Evolutionary conservation across 2,329 filamentous ascomycete species (phyloP).

Genomic region (Podosphaera fusca): DNA sequence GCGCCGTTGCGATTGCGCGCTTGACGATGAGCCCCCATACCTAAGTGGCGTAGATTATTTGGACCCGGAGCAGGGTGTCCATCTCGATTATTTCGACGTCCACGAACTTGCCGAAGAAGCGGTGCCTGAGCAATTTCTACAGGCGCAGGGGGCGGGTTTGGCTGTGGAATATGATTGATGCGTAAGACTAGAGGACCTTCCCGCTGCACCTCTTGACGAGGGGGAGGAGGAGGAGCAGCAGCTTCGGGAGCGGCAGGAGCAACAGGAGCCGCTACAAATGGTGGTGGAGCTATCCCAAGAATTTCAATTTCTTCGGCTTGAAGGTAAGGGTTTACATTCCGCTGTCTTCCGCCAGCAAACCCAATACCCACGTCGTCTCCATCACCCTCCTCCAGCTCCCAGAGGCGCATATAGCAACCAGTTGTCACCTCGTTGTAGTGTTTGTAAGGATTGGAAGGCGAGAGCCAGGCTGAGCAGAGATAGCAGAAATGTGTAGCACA

Average conservation of each 20-base stretch:
- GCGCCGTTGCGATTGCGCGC: not conserved
- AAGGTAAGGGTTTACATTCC: not conserved
- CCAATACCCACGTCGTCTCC: constrained; percentile 20
- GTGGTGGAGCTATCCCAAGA: constrained; percentile 1
- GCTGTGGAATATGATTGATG: constrained; percentile 12
- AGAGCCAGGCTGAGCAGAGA: constrained; percentile 70
- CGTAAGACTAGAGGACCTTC: constrained; percentile 16
- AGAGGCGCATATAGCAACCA: constrained; percentile 63
- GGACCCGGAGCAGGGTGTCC: not conserved
- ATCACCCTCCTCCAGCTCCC: constrained; percentile 74
- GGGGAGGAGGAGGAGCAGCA: constrained; percentile 3
- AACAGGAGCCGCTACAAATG: not conserved
- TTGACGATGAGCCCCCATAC: constrained; percentile 2
- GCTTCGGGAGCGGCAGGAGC: constrained; percentile 6
- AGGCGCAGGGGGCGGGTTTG: constrained; percentile 7
- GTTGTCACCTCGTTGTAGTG: constrained; percentile 61
- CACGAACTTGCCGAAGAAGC: constrained; percentile 1
- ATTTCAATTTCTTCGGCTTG: not conserved
- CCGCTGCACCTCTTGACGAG: constrained; percentile 7
- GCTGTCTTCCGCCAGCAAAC: constrained; percentile 5
- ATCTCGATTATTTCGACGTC: constrained; percentile 1
- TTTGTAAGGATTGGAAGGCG: constrained; percentile 56
- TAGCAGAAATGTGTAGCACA: constrained; percentile 93
- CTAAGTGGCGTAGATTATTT: not conserved
- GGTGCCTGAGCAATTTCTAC: not conserved